A percentile compares a stretch with the other conserved stretches of the same genome.
phyloP scores from a whole-genome alignment of 805 yeast species.

The Torulaspora quercuum region DNA sequence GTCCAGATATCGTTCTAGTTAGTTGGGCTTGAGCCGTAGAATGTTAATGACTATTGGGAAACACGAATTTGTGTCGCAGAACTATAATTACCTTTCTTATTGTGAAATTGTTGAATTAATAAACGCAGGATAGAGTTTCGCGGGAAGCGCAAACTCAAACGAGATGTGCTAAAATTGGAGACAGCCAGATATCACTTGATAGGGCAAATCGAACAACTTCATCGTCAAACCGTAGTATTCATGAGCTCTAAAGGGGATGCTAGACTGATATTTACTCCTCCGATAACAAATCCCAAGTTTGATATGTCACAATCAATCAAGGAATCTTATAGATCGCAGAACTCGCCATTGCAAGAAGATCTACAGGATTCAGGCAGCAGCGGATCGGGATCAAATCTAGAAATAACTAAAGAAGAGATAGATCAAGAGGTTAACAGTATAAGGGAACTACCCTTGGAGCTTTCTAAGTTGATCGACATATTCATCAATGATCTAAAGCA shows the following conservation, averaged over 20 bases:
- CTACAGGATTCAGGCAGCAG: conserved; percentile 11
- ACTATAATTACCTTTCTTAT: not conserved
- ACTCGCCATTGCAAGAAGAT: conserved; percentile 11
- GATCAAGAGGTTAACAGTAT: conserved; percentile 21
- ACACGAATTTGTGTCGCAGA: not conserved
- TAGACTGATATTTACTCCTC: conserved; percentile 31
- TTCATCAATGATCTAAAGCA: conserved; percentile 36
- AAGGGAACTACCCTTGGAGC: conserved; percentile 27
- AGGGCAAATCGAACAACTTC: too few relatives aligned
- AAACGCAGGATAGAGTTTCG: conserved; percentile 1
- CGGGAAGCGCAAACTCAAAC: conserved; percentile 9
- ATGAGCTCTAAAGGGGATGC: conserved; percentile 12
- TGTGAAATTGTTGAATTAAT: not conserved
- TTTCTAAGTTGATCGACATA: conserved; percentile 26
- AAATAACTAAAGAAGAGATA: conserved; percentile 26
- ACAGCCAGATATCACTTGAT: not conserved
- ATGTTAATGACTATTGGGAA: not conserved
- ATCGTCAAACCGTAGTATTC: too few relatives aligned
- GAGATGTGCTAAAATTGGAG: conserved; percentile 3
- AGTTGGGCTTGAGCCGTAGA: too few relatives aligned
- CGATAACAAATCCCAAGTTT: conserved; percentile 29
- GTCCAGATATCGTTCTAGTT: too few relatives aligned
- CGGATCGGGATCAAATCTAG: conserved; percentile 11
- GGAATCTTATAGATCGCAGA: conserved; percentile 26
- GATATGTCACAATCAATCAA: conserved; percentile 28